Conservation (phyloP, 2,329 filamentous ascomycete species). For the Pseudogymnoascus sp. region DNA sequence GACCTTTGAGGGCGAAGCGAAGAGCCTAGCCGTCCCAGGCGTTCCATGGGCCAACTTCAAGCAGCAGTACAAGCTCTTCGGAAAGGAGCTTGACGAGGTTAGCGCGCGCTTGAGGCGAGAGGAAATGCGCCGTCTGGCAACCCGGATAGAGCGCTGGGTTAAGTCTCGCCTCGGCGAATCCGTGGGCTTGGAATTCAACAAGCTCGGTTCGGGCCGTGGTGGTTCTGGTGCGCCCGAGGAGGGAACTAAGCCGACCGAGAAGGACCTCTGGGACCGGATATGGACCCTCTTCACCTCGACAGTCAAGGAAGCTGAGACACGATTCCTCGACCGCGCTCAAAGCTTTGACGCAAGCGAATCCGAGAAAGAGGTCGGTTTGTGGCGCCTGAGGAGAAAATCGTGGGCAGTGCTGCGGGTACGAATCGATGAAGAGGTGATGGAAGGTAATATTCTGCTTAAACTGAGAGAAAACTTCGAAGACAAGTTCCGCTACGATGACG, state of each 20-base stretch:
- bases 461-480: constrained; percentile 97
- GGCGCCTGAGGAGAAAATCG: constrained; percentile 86
- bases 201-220: constrained; percentile 78
- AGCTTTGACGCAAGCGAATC: constrained; percentile 89
- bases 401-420: constrained; percentile 85
- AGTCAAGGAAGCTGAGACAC: constrained; percentile 73
- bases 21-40: constrained; percentile 66
- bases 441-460: constrained; percentile 91
- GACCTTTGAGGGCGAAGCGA: constrained; percentile 67
- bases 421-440: constrained; percentile 96
- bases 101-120: constrained; percentile 80
- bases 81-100: constrained; percentile 85
- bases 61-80: constrained; percentile 69
- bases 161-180: constrained; percentile 79
- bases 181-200: constrained; percentile 90
- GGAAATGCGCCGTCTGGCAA: constrained; percentile 89
- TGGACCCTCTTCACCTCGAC: constrained; percentile 79
- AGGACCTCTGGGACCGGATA: constrained; percentile 90
- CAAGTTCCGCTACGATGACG: constrained; percentile 96
- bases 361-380: constrained; percentile 86
- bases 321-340: constrained; percentile 80
- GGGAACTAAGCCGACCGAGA: constrained; percentile 69
- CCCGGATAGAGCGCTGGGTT: constrained; percentile 88
- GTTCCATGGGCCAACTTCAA: constrained; percentile 82
- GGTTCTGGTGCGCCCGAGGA: constrained; percentile 72